Percentiles rank a stretch among this genome's conserved stretches.
phyloP scores from a whole-genome alignment of 1,284 basidiomycete species.

The Puccinia novopanici region DNA sequence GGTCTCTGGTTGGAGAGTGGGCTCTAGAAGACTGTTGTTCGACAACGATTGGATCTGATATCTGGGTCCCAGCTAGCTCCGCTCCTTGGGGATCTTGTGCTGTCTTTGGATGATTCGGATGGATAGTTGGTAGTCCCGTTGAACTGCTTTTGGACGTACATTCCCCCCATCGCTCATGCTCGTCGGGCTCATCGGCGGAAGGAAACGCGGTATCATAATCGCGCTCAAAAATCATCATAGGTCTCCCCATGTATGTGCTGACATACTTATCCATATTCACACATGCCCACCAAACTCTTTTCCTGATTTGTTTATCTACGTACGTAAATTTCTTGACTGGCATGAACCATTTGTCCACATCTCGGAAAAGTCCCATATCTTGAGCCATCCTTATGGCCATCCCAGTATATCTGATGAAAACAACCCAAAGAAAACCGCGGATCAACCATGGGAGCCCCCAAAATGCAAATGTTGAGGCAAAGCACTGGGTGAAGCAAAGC shows the following conservation, averaged over 20 bases:
- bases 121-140: conserved; percentile 51
- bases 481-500: conserved; percentile 58
- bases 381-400: conserved; percentile 68
- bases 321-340: conserved; percentile 68
- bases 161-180: conserved; percentile 57
- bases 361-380: conserved; percentile 79
- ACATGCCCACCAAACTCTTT: conserved; percentile 78
- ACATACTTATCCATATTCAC: conserved; percentile 72
- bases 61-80: conserved; percentile 1
- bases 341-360: conserved; percentile 71
- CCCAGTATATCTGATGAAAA: conserved; percentile 40
- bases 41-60: background rate
- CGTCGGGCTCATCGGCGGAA: conserved; percentile 65
- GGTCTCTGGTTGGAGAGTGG: conserved; percentile 55
- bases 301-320: conserved; percentile 71
- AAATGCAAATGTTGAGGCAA: conserved; percentile 61
- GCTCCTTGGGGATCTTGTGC: conserved; percentile 28
- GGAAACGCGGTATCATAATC: conserved; percentile 78
- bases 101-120: conserved; percentile 51
- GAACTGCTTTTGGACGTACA: conserved; percentile 56
- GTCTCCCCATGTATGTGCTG: conserved; percentile 74
- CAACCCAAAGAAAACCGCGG: background rate
- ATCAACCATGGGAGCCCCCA: background rate
- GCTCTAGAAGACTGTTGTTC: conserved; percentile 60
- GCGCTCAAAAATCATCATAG: conserved; percentile 73